Evolutionary conservation across 2,329 filamentous ascomycete genomes (phyloP).

Genomic region (Albophoma yamanashiensis): DNA sequence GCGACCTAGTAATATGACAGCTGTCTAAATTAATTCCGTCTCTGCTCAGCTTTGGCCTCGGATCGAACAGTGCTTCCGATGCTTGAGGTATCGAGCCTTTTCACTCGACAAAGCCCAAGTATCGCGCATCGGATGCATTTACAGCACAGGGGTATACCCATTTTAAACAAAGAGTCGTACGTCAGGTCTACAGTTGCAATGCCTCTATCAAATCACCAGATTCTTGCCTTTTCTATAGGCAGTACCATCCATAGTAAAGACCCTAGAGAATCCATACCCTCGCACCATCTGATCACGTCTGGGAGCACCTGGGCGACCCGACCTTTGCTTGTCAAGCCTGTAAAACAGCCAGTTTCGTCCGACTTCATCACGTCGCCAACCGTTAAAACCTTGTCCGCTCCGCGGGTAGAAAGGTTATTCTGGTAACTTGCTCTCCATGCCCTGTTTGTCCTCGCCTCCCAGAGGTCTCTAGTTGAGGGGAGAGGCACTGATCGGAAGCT

Average conservation of each 20-base stretch:
- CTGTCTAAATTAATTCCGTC: too few relatives aligned
- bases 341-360: not conserved
- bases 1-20: too few relatives aligned
- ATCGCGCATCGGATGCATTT: too few relatives aligned
- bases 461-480: not conserved
- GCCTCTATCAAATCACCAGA: too few relatives aligned
- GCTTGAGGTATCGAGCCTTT: too few relatives aligned
- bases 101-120: too few relatives aligned
- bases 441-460: not conserved
- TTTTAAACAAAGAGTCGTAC: too few relatives aligned
- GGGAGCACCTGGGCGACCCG: not conserved
- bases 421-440: not conserved
- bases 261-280: not conserved
- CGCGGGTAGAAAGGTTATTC: not conserved
- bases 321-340: not conserved
- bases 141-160: too few relatives aligned
- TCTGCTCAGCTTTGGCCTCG: too few relatives aligned
- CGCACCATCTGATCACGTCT: not conserved
- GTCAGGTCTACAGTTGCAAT: too few relatives aligned
- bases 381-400: not conserved
- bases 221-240: not conserved
- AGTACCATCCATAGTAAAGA: not conserved
- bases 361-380: not conserved
- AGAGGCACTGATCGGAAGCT: not conserved
- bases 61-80: too few relatives aligned